Base-by-base conservation (phyloP, 768 basidiomycete species). In the Podaxis sp. region DNA sequence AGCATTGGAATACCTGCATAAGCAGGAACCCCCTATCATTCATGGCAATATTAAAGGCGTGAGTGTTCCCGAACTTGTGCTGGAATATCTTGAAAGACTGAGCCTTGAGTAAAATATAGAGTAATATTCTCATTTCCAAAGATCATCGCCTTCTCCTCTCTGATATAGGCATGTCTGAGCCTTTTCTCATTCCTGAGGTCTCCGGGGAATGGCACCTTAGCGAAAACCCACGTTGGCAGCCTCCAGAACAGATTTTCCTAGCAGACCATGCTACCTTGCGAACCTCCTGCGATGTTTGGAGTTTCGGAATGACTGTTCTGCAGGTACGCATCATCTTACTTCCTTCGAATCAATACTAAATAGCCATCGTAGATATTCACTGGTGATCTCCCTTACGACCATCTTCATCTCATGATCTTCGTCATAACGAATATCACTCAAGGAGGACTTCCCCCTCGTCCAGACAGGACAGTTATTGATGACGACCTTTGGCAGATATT, bases 241-340 rank as follows among this genome's bases (percentile, higher is more conserved):
- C 63, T 22, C 46, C 63, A 4, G 63, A 63, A 9, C 56, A 37
- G 15, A 41, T 63, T 22, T 50, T 50, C 24, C 2, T 17, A 17
- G 29, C 19, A 19, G 40, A 59, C 7, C 12, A 22, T 53, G 4
- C 36, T 11, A 13, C 17, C 6, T 22, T 47, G 13, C 57, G 25
- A 6, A 11, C 49, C 11, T 27, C 57, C 24, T 47, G 29, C 33
- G 63, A 63, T 47, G 63, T 63, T 27, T 63, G 53, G 57, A 59
- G 63, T 47, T 63, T 63, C 25, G 63, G 50, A 19, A 63, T 63
- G 63, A 47, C 51, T 9, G 56, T 54, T 5, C 27, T 63, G 3
- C 57, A 63, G 41, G 63, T 63, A 25, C 43, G 9, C 24, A n/a
- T 19, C 17, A 12, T 49, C n/a, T 15, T 43, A 5, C 3, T 41